Evolutionary conservation across 495 filamentous ascomycete genomes (phyloP), one percentile per base, ranked within the genome.

Genomic region (Tuber aestivum): DNA sequence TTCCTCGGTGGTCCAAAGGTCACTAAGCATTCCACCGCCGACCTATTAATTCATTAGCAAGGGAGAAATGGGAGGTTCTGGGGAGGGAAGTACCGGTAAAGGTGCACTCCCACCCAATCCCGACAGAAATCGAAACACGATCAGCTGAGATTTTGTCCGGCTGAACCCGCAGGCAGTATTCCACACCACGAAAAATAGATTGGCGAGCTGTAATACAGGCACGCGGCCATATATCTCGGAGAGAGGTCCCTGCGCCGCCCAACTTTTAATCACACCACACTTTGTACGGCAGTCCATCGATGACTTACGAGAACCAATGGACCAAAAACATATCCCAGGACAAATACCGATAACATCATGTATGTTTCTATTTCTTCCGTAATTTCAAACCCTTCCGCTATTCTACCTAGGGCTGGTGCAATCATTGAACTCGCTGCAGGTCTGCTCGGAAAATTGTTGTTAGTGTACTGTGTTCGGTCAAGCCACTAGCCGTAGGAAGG

Each of bases 281-380:
- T 7, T n/a, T 10, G 10, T n/a, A 27, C 50, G n/a, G n/a, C 2
- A 4, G 50, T 4, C n/a, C n/a, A 12, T 27, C 32, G 50, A 32
- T 32, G 10, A 32, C 50, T 32, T 16, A 61, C 50, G 21, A 90
- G 84, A 38, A 90, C 78, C 4, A 90, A 83, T 0, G 88, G 88
- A 0, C 87, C 88, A 70, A 88, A 80, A 76, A 89, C 89, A 80
- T 92, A 94, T 9, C 90, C 92, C 5, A 94, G 86, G 20, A 93
- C 85, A 83, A 94, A 94, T 75, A 91, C 86, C 0, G 90, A 92
- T 42, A 94, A 82, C 0, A 87, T 87, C 27, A 93, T 83, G 40
- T 89, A 85, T 27, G 85, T 85, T 70, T 89, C 83, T 35, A 91
- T 85, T 77, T 85, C 80, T 44, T 86, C 85, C 0, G 77, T 72